Conservation (phyloP, 2,329 filamentous ascomycete species). For the Hymenoscyphus salicellus region DNA sequence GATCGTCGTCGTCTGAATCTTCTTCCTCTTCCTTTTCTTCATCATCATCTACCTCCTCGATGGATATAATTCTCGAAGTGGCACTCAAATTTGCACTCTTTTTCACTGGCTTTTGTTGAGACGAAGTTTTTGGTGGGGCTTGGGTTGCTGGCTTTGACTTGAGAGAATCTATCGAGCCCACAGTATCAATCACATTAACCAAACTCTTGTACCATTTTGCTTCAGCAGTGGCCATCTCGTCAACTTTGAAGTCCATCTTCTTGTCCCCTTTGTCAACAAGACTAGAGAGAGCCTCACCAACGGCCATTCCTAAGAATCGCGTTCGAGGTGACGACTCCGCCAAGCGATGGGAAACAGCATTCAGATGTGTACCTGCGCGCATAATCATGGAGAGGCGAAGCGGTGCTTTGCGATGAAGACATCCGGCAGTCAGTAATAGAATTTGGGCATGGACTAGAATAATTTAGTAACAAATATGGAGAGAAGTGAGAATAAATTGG, state of each 20-base stretch:
- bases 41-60: slow-evolving; percentile 64
- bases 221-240: slow-evolving; percentile 72
- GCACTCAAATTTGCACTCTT: slow-evolving; percentile 33
- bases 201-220: slow-evolving; percentile 72
- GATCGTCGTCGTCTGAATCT: slow-evolving; percentile 43
- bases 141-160: slow-evolving; percentile 27
- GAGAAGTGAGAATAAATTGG: slow-evolving; percentile 6
- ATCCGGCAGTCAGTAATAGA: slow-evolving; percentile 73
- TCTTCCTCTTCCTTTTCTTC: slow-evolving; percentile 49
- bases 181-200: slow-evolving; percentile 56
- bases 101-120: slow-evolving; percentile 30
- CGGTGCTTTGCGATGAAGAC: slow-evolving; percentile 64
- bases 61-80: slow-evolving; percentile 45
- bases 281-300: slow-evolving; percentile 68
- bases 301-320: slow-evolving; percentile 81
- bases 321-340: slow-evolving; percentile 70
- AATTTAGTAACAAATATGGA: slow-evolving; percentile 23
- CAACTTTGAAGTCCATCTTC: slow-evolving; percentile 77
- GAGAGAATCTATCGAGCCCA: slow-evolving; percentile 58
- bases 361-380: slow-evolving; percentile 70
- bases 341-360: slow-evolving; percentile 79
- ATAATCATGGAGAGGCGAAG: slow-evolving; percentile 66
- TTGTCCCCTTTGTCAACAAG: slow-evolving; percentile 63
- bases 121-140: slow-evolving; percentile 17
- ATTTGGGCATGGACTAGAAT: slow-evolving; percentile 72